Evolutionary conservation across 2,329 filamentous ascomycete genomes (phyloP), one percentile per base, ranked within the genome.

Genomic region (Phyllosticta capitalensis): DNA sequence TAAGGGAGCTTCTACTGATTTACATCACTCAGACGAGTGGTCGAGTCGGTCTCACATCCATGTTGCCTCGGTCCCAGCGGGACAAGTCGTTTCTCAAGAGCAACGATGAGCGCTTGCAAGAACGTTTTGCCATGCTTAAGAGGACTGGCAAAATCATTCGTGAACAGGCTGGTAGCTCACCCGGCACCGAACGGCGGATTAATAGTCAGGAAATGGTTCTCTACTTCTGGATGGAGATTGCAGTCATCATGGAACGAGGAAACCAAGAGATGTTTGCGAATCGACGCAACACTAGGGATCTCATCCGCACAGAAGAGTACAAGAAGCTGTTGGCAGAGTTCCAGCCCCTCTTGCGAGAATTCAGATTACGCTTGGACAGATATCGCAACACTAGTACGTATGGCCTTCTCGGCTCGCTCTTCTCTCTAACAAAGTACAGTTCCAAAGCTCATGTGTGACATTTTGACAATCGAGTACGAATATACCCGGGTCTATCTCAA

Each of bases 401-500:
- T 30, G 5, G 7, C 20, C 5, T 5, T 17, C 17, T 22, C 14
- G 12, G 28, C 14, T 50, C 19, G 12, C 12, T 3, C 20, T 28
- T 12, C 2, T 28, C 21, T 48, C 53, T 59, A 33, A 59, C 21
- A 6, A 45, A 4, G 2, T 26, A 59, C 64, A 79, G 82, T 85
- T 28, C 77, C 80, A 0, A 75, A 78, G 17, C 76, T 82, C 60
- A 83, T 86, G 75, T 78, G 81, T 52, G 85, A 91, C 69, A 92
- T 97, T 61, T 79, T 99, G 28, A 87, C 85, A 7, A 96, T 97
- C 64, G 94, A 99, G 75, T 96, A 94, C 68, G 90, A 97, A 68
- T 96, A 96, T 70, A 90, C 92, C 24, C 84, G 92, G 67, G 88
- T 96, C 55, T 97, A 97, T 69, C 83, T 96, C 75, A 96, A 97